Evolutionary conservation across 306 rosid species (phyloP).

Genomic region (Abrus precatorius): DNA sequence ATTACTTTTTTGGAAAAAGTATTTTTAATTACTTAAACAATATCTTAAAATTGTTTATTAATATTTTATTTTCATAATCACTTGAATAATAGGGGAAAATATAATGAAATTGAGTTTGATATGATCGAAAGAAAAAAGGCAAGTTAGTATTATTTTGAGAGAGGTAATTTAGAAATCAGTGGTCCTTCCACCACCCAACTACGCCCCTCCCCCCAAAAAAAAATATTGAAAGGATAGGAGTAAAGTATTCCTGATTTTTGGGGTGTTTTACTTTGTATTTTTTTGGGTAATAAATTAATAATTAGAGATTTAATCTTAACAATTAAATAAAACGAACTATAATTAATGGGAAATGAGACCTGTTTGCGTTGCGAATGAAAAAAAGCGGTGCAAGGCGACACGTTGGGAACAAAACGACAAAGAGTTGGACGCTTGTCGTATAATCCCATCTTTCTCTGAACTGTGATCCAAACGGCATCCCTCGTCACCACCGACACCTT

Average conservation of each 20-base stretch:
- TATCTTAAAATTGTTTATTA: no score
- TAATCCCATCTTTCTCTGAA: background rate
- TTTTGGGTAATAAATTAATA: background rate
- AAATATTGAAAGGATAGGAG: background rate
- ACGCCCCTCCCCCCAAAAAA: background rate
- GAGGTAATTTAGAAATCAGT: background rate
- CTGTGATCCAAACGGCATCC: background rate
- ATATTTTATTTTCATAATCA: background rate
- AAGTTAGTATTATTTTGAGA: background rate
- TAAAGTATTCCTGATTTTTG: conserved; percentile 8
- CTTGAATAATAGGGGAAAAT: background rate
- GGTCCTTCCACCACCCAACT: conserved; percentile 21
- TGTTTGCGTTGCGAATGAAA: background rate
- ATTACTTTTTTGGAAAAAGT: no score
- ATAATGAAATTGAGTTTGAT: background rate
- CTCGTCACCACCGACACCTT: conserved; percentile 33
- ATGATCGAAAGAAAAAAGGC: background rate
- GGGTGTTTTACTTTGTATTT: background rate
- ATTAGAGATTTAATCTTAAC: background rate
- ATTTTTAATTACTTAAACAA: no score
- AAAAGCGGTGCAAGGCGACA: conserved; percentile 23
- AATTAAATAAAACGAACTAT: background rate
- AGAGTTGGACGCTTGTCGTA: conserved; percentile 34
- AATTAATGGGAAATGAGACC: background rate
- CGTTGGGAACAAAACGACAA: conserved; percentile 36